phyloP scores from a whole-genome alignment of 345 rosid genomes.

The Dipteronia sinensis region DNA sequence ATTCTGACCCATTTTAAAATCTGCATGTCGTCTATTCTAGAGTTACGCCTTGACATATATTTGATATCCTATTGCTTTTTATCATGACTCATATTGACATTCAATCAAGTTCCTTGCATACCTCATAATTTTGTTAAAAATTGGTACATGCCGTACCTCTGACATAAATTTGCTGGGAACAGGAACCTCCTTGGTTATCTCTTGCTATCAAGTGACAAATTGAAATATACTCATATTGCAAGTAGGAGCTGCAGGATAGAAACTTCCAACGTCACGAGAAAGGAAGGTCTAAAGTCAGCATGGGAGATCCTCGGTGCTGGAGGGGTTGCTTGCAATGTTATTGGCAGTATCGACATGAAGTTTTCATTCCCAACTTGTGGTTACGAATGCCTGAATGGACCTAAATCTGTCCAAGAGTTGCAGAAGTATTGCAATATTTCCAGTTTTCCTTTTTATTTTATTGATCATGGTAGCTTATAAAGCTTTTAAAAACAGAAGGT shows the following conservation, averaged over 20 bases:
- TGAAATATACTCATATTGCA: constrained; percentile 53
- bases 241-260: constrained; percentile 63
- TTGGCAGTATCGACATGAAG: constrained; percentile 65
- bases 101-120: not conserved
- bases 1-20: not conserved
- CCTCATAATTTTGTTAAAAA: not conserved
- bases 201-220: constrained; percentile 64
- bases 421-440: constrained; percentile 57
- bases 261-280: constrained; percentile 37
- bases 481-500: not conserved
- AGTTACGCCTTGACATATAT: not conserved
- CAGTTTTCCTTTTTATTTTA: not conserved
- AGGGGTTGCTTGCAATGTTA: constrained; percentile 80
- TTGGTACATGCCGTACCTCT: constrained; percentile 21
- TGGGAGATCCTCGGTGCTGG: constrained; percentile 81
- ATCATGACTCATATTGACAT: constrained; percentile 14
- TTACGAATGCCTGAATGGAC: constrained; percentile 55
- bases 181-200: constrained; percentile 91
- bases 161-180: constrained; percentile 34
- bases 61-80: not conserved
- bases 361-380: constrained; percentile 84
- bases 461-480: constrained; percentile 16
- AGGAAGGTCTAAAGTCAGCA: constrained; percentile 63
- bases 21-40: not conserved
- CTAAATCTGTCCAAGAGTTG: constrained; percentile 58